Conservation (phyloP, 2,329 filamentous ascomycete species). For the Rutstroemia sydowiana region DNA sequence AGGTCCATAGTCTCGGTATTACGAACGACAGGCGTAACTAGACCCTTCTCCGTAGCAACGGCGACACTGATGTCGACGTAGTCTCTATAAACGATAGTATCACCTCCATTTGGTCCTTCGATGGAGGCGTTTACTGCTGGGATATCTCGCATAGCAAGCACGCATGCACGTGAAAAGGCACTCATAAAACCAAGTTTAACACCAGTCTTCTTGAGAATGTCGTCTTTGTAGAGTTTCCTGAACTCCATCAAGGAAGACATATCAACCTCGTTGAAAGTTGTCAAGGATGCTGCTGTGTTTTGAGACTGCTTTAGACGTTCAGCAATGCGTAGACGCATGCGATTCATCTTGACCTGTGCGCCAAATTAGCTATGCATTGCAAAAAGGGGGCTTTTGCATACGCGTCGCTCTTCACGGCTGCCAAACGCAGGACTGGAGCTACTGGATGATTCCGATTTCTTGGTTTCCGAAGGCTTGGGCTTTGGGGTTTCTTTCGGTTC, state of each 20-base stretch:
- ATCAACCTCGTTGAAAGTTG: slow-evolving; percentile 98
- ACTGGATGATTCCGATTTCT: slow-evolving; percentile 27
- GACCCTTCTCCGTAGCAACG: slow-evolving; percentile 93
- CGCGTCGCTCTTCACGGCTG: slow-evolving; percentile 78
- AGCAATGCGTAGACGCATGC: slow-evolving; percentile 94
- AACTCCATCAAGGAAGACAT: slow-evolving; percentile 98
- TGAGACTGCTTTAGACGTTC: slow-evolving; percentile 98
- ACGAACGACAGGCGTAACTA: slow-evolving; percentile 92
- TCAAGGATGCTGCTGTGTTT: slow-evolving; percentile 93
- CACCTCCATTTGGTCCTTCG: slow-evolving; percentile 87
- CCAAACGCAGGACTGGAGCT: slow-evolving; percentile 43
- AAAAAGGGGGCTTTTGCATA: too few relatives aligned
- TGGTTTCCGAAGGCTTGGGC: slow-evolving; percentile 32
- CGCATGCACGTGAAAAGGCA: slow-evolving; percentile 83
- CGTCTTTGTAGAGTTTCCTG: slow-evolving; percentile 95
- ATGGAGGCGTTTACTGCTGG: slow-evolving; percentile 94
- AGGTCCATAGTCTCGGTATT: slow-evolving; percentile 87
- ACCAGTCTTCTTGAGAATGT: slow-evolving; percentile 88
- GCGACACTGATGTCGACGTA: slow-evolving; percentile 98
- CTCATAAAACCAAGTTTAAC: slow-evolving; percentile 99
- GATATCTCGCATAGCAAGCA: slow-evolving; percentile 91
- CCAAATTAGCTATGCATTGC: too few relatives aligned
- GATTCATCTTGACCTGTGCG: slow-evolving; percentile 94
- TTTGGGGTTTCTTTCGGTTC: slow-evolving; percentile 34
- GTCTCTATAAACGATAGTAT: slow-evolving; percentile 96